These are phyloP conservation scores for Sclerotinia glacialis DNA, from an alignment of 2,329 filamentous ascomycete genomes.

Conservation along the genomic window DNA sequence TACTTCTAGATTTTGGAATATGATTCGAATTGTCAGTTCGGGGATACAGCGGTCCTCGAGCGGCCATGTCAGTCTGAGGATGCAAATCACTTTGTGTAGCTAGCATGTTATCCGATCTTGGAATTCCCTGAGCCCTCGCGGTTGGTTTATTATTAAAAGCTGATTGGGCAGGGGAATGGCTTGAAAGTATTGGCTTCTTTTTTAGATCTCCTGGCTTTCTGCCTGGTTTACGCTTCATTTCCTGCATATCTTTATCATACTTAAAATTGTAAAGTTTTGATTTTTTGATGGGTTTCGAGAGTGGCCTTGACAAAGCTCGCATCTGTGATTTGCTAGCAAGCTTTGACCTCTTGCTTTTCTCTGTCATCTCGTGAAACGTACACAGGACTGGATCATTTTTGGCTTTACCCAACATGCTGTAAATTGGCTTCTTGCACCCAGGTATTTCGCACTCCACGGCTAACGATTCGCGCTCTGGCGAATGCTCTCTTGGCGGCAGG, in stretches of 20 bases:
- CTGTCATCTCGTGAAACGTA: conserved; percentile 11
- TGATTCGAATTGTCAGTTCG: neutral
- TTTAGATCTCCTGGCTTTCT: conserved; percentile 17
- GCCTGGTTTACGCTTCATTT: conserved; percentile 25
- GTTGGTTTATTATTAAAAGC: neutral
- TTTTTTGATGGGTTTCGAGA: conserved; percentile 26
- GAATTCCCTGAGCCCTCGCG: neutral
- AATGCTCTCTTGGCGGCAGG: neutral
- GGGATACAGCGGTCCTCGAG: neutral
- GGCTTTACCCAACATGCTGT: neutral
- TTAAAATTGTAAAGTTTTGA: conserved; percentile 28
- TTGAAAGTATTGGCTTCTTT: neutral
- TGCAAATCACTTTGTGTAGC: neutral
- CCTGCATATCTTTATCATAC: conserved; percentile 28
- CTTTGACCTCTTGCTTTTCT: conserved; percentile 8
- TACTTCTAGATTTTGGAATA: neutral
- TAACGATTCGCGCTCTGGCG: neutral
- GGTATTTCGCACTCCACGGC: conserved; percentile 11
- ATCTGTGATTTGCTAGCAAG: conserved; percentile 10
- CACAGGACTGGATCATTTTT: conserved; percentile 11
- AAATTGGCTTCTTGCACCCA: conserved; percentile 13
- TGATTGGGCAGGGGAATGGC: neutral
- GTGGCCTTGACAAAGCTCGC: neutral
- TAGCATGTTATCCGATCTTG: neutral
- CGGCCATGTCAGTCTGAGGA: neutral